phyloP scores from a whole-genome alignment of 257 asterid genomes.

The Nyctanthes arbortristis region DNA sequence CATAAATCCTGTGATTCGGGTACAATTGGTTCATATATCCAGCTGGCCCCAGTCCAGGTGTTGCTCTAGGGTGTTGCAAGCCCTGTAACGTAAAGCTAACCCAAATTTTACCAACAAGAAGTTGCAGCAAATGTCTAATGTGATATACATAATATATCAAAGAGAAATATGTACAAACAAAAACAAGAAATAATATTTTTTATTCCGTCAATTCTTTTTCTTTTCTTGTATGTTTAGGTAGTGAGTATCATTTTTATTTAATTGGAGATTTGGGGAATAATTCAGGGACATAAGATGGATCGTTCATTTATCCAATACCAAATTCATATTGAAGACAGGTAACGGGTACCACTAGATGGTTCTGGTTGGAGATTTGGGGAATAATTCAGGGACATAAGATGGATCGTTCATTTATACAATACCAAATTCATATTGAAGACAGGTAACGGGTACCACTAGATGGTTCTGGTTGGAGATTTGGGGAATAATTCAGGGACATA shows the following conservation, averaged over 20 bases:
- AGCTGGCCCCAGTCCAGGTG: constrained; percentile 29
- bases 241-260: background rate
- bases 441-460: too few relatives aligned
- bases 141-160: background rate
- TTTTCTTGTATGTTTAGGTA: background rate
- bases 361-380: too few relatives aligned
- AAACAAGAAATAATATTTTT: background rate
- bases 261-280: background rate
- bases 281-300: background rate
- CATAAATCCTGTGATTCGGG: constrained; percentile 34
- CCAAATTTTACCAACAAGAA: background rate
- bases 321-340: background rate
- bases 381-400: too few relatives aligned
- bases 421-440: too few relatives aligned
- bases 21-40: constrained; percentile 33
- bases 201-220: background rate
- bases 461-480: too few relatives aligned
- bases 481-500: too few relatives aligned
- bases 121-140: background rate
- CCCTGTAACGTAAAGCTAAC: constrained; percentile 26
- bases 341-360: constrained; percentile 37
- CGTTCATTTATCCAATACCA: background rate
- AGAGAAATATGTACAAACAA: background rate
- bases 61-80: constrained; percentile 37
- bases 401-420: too few relatives aligned